phyloP scores from a whole-genome alignment of 1,139 yeast species.

The Nematodospora anomalae region DNA sequence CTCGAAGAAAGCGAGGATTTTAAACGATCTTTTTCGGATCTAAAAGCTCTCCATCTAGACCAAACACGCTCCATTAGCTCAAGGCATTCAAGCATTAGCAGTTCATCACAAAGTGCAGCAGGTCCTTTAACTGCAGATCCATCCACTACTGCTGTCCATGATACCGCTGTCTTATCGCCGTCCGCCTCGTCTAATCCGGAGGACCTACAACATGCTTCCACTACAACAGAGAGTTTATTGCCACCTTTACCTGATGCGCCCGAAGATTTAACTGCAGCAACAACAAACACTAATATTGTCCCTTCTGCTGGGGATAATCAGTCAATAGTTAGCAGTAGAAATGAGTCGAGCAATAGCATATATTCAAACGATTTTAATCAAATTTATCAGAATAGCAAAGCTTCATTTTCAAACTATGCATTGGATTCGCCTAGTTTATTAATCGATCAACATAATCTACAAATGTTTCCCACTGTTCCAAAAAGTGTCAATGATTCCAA shows the following conservation, averaged over 20 bases:
- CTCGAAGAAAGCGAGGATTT: conserved; percentile 25
- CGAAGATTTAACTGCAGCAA: conserved; percentile 13
- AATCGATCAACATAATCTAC: conserved; percentile 17
- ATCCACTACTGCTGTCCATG: conserved; percentile 1
- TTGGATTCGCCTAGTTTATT: conserved; percentile 31
- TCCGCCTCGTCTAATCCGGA: conserved; percentile 1
- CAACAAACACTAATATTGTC: conserved; percentile 1
- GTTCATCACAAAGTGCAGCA: background rate
- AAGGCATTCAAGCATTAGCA: background rate
- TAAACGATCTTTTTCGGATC: conserved; percentile 4
- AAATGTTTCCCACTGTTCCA: conserved; percentile 22
- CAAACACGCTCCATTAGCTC: conserved; percentile 3
- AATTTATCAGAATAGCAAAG: conserved; percentile 17
- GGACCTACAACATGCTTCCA: conserved; percentile 1
- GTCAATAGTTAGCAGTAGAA: conserved; percentile 6
- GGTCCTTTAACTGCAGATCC: background rate
- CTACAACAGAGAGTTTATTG: conserved; percentile 28
- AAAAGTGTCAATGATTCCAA: conserved; percentile 8
- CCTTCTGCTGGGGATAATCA: conserved; percentile 7
- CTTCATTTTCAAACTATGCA: conserved; percentile 28
- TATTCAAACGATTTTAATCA: conserved; percentile 12
- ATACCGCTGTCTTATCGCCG: conserved; percentile 1
- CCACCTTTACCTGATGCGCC: conserved; percentile 39
- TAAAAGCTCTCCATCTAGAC: conserved; percentile 4
- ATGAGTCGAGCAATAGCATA: conserved; percentile 8